Conservation (phyloP, 768 basidiomycete species). For the Mycena sanguinolenta region DNA sequence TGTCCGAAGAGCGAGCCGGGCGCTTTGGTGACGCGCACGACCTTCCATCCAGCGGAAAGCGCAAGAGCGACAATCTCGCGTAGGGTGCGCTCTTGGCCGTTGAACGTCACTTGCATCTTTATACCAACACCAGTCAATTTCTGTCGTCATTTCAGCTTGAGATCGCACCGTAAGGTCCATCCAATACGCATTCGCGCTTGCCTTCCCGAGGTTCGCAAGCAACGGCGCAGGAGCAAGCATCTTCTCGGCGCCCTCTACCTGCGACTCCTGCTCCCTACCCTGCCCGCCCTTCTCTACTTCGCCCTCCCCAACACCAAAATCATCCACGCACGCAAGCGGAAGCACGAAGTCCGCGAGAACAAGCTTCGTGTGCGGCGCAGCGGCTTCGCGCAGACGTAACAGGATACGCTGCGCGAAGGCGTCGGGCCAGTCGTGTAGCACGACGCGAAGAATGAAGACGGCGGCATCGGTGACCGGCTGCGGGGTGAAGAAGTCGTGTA, state of each 20-base stretch:
- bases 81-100: constrained; percentile 78
- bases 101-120: constrained; percentile 80
- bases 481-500: constrained; percentile 82
- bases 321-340: constrained; percentile 77
- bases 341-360: constrained; percentile 81
- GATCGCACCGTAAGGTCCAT: constrained; percentile 63
- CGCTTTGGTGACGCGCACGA: constrained; percentile 66
- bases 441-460: constrained; percentile 77
- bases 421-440: constrained; percentile 87
- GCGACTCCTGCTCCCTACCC: constrained; percentile 38
- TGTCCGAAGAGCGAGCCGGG: constrained; percentile 79
- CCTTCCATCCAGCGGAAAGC: constrained; percentile 72
- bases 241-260: constrained; percentile 66
- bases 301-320: constrained; percentile 39
- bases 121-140: not conserved
- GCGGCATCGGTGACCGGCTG: constrained; percentile 69
- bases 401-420: constrained; percentile 62
- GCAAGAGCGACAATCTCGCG: constrained; percentile 70
- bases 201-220: constrained; percentile 81
- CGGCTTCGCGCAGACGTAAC: constrained; percentile 59
- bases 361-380: constrained; percentile 67
- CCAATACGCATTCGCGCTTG: constrained; percentile 69
- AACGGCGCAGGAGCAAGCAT: constrained; percentile 71
- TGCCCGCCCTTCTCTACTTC: constrained; percentile 29
- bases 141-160: not conserved